Evolutionary conservation across 257 asterid species (phyloP), one percentile per base, ranked within the genome.

Genomic region (Euphrasia confusa): DNA sequence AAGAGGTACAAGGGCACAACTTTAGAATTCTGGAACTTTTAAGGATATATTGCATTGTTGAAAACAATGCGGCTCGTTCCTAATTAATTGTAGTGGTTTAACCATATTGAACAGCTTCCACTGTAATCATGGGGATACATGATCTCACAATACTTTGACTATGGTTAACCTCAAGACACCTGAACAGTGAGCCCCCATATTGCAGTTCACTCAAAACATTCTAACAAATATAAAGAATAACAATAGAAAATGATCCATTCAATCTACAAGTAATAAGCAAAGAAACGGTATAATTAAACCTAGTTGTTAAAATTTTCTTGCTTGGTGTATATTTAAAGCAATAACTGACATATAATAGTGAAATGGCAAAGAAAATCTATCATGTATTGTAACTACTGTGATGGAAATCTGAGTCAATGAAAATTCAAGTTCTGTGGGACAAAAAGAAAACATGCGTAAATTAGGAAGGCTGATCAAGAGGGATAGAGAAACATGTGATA

Each of bases 321-420:
- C 58, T 4, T 7, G 4, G 6, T 28, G 39, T 45, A 54, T 18
- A 68, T 12, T 53, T 21, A 40, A 17, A 37, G 50, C 64, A 26
- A 37, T 48, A 37, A 8, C 32, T 17, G 24, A 17, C 24, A 18
- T 7, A 18, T 2, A 30, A 9, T 7, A 54, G 35, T 21, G 26
- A 28, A 61, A 54, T n/a, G 60, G 50, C 17, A 54, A 44, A 35
- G 28, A 54, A 35, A 62, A 69, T 50, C 18, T 61, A 61, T 62
- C 59, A 62, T 55, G 50, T 30, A 12, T 27, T 59, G 49, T 39
- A 61, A 59, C 24, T 24, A 55, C 39, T 10, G 39, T 45, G 55
- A 48, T 32, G 74, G 61, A 56, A 67, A 56, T 56, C 44, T 62
- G 47, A 55, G 28, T 63, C 65, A 47, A 26, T 24, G 54, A 39